Evolutionary conservation across 306 rosid species (phyloP), one percentile per base, ranked within the genome.

Genomic region (Dalbergia cochinchinensis): DNA sequence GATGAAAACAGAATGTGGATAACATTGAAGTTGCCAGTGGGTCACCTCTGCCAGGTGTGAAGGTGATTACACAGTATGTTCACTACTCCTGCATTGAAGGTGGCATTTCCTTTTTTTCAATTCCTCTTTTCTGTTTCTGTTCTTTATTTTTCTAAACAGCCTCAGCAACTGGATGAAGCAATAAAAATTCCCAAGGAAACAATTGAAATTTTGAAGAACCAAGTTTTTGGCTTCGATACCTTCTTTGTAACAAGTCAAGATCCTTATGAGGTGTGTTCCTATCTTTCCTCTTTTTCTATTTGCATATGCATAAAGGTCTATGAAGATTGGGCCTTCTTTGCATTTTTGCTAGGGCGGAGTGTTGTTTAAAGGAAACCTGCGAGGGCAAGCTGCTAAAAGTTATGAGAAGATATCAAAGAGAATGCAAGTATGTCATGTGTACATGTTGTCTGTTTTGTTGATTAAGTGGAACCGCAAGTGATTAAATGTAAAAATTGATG

Each of bases 1-100:
- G 69, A 69, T 78, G 85, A 65, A 73, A 84, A 83, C 92, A 91
- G 99, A 85, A 85, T 58, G 66, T 64, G 80, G 92, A 90, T 76
- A 88, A 59, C 57, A 66, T 79, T 61, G 94, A 93, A 87, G 93
- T 96, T 83, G 84, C 96, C 42, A 93, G 93, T 70, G 99, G 99
- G 81, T 96, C 99, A 35, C 98, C 99, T 61, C 98, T 95, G 82
- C 99, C 99, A 84, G 99, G 97, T 85, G 92, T 93, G 88, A 91
- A 96, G 99, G 99, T 93, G 94, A 91, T 84, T 91, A 69, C 68
- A 69, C 58, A 42, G 70, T 76, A 72, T 68, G 74, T 76, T 73
- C 70, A 69, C 12, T 55, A 26, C 86, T 82, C 77, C 62, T 48
- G 10, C 73, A 47, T 41, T 34, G 35, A 47, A 80, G 82, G 73